Evolutionary conservation across 306 rosid genomes (phyloP).

Genomic region (Vigna nakashimae): DNA sequence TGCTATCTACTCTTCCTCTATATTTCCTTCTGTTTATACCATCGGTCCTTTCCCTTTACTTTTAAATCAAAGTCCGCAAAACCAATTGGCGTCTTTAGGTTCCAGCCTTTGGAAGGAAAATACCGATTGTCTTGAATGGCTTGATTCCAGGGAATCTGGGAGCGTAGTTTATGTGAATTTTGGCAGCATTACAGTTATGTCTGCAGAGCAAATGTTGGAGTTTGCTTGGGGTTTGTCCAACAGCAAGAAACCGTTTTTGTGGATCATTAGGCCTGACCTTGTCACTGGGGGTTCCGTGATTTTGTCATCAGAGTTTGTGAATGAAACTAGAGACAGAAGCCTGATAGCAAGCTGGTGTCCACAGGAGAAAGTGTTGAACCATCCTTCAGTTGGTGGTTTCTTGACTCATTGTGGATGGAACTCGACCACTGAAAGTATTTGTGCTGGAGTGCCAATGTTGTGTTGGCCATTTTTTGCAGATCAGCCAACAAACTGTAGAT

Average conservation of each 20-base stretch:
- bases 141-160: background rate
- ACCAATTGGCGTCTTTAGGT: background rate
- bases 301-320: slow-evolving; percentile 33
- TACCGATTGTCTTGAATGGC: background rate
- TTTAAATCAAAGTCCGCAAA: slow-evolving; percentile 19
- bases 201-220: slow-evolving; percentile 17
- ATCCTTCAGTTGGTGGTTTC: slow-evolving; percentile 42
- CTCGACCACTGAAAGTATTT: slow-evolving; percentile 40
- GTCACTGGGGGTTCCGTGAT: slow-evolving; percentile 39
- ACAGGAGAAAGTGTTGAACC: slow-evolving; percentile 44
- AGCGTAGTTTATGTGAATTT: slow-evolving; percentile 13
- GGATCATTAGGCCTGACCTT: slow-evolving; percentile 51
- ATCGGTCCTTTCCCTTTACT: slow-evolving; percentile 40
- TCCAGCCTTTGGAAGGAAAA: slow-evolving; percentile 45
- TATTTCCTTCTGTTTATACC: slow-evolving; percentile 11
- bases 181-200: background rate
- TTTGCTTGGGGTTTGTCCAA: slow-evolving; percentile 47
- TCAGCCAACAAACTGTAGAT: slow-evolving; percentile 35
- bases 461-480: slow-evolving; percentile 48
- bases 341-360: slow-evolving; percentile 43
- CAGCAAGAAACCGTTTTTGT: slow-evolving; percentile 41
- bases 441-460: slow-evolving; percentile 45
- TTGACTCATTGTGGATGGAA: slow-evolving; percentile 50
- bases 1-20: background rate
- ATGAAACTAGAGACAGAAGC: slow-evolving; percentile 28